Percentiles rank a stretch among this genome's conserved stretches.
phyloP scores from a whole-genome alignment of 2,329 filamentous ascomycete genomes.

The Colletotrichum godetiae region DNA sequence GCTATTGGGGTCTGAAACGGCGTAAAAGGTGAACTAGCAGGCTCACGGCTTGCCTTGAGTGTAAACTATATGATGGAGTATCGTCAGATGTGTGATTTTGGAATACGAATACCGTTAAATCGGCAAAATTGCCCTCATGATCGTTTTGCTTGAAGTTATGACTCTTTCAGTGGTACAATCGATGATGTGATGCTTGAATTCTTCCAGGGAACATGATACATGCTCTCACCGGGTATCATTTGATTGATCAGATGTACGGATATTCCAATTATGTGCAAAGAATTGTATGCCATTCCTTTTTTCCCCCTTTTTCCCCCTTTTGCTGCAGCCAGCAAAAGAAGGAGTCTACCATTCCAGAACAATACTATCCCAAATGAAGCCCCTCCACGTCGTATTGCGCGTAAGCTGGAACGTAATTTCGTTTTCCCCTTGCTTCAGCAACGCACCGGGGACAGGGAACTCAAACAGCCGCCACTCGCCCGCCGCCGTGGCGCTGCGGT shows the following conservation, averaged over 20 bases:
- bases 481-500: constrained; percentile 57
- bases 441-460: constrained; percentile 41
- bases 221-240: not conserved
- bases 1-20: not conserved
- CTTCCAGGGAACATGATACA: not conserved
- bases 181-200: not conserved
- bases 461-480: constrained; percentile 61
- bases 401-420: constrained; percentile 42
- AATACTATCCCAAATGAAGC: constrained; percentile 44
- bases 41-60: not conserved
- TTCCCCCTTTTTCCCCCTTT: not conserved
- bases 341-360: constrained; percentile 41
- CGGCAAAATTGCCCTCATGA: not conserved
- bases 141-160: not conserved
- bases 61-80: constrained; percentile 1
- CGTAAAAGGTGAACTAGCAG: not conserved
- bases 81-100: not conserved
- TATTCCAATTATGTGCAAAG: not conserved
- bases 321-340: not conserved
- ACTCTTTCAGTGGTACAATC: too few species aligned
- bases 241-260: not conserved
- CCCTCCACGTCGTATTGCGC: constrained; percentile 42
- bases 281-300: too few species aligned
- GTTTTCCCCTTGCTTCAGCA: constrained; percentile 39
- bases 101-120: not conserved